Conservation (phyloP, 2,329 filamentous ascomycete genomes). For the Bimuria novae-zelandiae region DNA sequence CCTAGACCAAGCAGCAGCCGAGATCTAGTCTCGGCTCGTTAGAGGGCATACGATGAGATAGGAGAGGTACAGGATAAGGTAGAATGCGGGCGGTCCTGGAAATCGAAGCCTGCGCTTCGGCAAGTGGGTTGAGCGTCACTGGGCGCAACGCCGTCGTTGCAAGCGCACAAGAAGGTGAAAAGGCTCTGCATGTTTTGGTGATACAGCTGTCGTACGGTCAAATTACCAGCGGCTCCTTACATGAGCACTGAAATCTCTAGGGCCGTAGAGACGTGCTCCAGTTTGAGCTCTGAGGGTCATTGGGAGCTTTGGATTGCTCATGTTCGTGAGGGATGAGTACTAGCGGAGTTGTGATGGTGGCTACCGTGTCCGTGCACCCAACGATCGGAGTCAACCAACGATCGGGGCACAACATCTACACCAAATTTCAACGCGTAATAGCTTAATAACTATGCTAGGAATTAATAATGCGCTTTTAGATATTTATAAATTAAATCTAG, state of each 20-base stretch:
- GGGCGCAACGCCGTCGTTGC: not conserved
- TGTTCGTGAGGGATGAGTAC: not conserved
- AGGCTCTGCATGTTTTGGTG: not conserved
- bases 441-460: too few species aligned
- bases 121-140: not conserved
- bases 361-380: too few species aligned
- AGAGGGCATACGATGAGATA: too few species aligned
- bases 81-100: not conserved
- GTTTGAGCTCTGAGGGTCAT: not conserved
- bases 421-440: too few species aligned
- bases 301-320: not conserved
- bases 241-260: too few species aligned
- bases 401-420: too few species aligned
- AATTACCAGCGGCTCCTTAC: not conserved
- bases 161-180: not conserved
- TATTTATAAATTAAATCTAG: too few species aligned
- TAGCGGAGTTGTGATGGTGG: not conserved
- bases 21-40: too few species aligned
- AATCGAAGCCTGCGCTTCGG: conserved; percentile 1
- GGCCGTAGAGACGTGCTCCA: not conserved
- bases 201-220: not conserved
- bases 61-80: too few species aligned
- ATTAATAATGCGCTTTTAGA: too few species aligned
- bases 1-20: too few species aligned
- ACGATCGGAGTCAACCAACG: too few species aligned